Evolutionary conservation across 176 grass and related monocot genomes (phyloP), one percentile per base, ranked within the genome.

Genomic region (Ampelocalamus luodianensis): DNA sequence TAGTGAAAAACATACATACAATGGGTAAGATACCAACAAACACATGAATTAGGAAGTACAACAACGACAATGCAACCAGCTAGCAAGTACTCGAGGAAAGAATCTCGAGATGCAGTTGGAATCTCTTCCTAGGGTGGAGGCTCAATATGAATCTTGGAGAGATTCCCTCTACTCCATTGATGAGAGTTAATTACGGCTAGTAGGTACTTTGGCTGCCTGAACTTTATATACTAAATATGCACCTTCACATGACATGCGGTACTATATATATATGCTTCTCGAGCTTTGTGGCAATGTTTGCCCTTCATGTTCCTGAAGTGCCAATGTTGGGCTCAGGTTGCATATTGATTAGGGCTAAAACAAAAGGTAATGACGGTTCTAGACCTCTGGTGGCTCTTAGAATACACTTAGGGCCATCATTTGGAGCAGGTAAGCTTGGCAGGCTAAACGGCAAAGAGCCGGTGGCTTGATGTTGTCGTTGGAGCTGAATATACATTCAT

Each of bases 101-200:
- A 88, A 83, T 78, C 73, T 83, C 64, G 54, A 16, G 1, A 29
- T 17, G 46, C 27, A 42, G 32, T 14, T 34, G 79, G 79, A 78
- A 83, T 83, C 86, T 88, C 80, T 58, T 8, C 24, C 10, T 2
- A 43, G 15, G 43, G 53, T 11, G 20, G 62, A 49, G 3, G 72
- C 42, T 24, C 15, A 61, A 88, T 23, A 34, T 63, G 86, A 88
- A 83, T 83, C 87, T 78, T 38, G 3, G 15, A 49, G 22, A 49
- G 79, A 77, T 70, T 51, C 79, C 39, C 36, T 34, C 8, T 1
- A 36, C 69, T 5, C 8, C 22, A 51, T 15, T 13, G 9, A 46
- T n/a, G 23, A 24, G 32, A 78, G 63, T 54, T 24, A 80, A 80
- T 29, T 75, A 54, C 12, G 64, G 43, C 26, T 5, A 63, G 18